Evolutionary conservation across 345 rosid species (phyloP).

Genomic region (Eucalyptus grandis): DNA sequence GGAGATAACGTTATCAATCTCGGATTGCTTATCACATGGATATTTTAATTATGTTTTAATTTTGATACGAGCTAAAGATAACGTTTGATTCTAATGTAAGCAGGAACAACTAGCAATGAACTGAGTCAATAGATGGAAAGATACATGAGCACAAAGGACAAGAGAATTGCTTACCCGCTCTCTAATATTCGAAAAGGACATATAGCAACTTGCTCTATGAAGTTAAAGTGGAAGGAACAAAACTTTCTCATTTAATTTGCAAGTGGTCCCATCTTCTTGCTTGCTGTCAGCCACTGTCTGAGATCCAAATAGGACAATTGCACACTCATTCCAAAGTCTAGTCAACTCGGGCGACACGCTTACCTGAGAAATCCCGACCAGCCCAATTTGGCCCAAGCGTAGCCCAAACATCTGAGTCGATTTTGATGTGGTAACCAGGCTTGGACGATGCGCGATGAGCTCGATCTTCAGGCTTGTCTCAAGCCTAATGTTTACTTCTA

Average conservation of each 20-base stretch:
- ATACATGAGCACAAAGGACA: neutral
- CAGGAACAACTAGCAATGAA: fast-evolving
- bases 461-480: neutral
- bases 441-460: neutral
- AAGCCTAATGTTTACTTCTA: neutral
- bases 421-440: neutral
- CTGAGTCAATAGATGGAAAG: fast-evolving
- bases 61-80: fast-evolving
- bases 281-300: neutral
- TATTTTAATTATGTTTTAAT: neutral
- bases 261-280: neutral
- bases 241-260: neutral
- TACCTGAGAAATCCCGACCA: neutral
- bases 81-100: fast-evolving
- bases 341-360: neutral
- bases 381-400: neutral
- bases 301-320: neutral
- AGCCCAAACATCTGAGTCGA: neutral
- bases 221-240: neutral
- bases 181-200: neutral
- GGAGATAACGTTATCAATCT: no score
- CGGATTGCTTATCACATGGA: neutral
- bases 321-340: neutral
- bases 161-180: neutral
- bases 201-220: neutral